Percentiles rank a stretch among this genome's conserved stretches.
These are phyloP conservation scores for Teratosphaeria viscida DNA, from an alignment of 2,329 filamentous ascomycete genomes.

Conservation along the genomic window DNA sequence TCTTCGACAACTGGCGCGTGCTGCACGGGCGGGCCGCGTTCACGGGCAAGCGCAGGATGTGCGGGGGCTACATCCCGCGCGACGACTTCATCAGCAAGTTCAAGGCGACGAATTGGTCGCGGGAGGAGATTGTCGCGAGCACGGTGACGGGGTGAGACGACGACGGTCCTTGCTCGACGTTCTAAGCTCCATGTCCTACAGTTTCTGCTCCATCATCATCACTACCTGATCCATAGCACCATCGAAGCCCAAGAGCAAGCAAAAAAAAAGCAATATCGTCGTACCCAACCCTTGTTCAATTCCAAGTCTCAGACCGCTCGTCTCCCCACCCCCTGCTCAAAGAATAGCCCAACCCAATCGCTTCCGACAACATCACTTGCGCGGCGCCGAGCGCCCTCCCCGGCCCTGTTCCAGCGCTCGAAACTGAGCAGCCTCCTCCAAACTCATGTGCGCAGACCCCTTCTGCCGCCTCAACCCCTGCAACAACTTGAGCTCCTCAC, in stretches of 20 bases:
- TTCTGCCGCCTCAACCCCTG: background rate
- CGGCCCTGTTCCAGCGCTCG: background rate
- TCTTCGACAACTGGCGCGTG: conserved; percentile 95
- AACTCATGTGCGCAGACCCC: background rate
- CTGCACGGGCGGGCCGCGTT: conserved; percentile 80
- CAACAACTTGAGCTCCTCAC: background rate
- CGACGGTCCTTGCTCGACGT: too few species aligned
- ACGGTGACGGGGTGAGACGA: conserved; percentile 22
- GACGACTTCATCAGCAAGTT: conserved; percentile 74
- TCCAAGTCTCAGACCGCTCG: too few species aligned
- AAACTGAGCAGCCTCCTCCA: background rate
- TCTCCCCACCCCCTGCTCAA: background rate
- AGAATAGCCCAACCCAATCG: background rate
- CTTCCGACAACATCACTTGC: background rate
- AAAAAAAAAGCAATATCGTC: too few species aligned
- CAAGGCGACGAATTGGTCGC: conserved; percentile 55
- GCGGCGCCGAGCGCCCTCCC: background rate
- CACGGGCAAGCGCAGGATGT: conserved; percentile 74
- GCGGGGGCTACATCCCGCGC: conserved; percentile 75
- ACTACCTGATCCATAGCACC: too few species aligned
- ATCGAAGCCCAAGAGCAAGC: too few species aligned
- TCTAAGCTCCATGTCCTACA: too few species aligned
- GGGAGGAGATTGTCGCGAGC: conserved; percentile 20
- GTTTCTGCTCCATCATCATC: too few species aligned
- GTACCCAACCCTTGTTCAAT: too few species aligned